phyloP scores from a whole-genome alignment of 495 filamentous ascomycete genomes.

The Neurospora sp. region DNA sequence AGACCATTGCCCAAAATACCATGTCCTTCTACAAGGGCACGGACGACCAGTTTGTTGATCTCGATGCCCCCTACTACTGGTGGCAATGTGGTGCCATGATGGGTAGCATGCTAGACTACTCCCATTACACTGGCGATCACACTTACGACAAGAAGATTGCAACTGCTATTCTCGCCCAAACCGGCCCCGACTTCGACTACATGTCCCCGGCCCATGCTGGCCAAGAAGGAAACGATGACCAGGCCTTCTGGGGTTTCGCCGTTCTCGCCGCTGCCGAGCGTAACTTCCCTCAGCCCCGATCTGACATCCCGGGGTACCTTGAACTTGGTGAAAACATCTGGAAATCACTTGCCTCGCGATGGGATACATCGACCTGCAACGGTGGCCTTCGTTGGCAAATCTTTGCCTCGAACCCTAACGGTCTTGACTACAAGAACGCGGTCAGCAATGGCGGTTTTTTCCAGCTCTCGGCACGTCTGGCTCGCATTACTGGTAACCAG shows the following conservation, averaged over 20 bases:
- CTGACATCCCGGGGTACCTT: conserved; percentile 49
- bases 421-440: conserved; percentile 62
- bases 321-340: conserved; percentile 41
- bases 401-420: conserved; percentile 60
- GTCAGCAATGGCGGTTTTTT: conserved; percentile 63
- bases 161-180: conserved; percentile 54
- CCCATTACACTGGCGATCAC: conserved; percentile 67
- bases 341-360: conserved; percentile 44
- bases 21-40: conserved; percentile 61
- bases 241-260: conserved; percentile 72
- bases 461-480: conserved; percentile 57
- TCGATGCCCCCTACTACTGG: conserved; percentile 70
- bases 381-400: conserved; percentile 84
- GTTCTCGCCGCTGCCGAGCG: conserved; percentile 66
- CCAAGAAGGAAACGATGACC: conserved; percentile 59
- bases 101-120: conserved; percentile 71
- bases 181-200: conserved; percentile 51
- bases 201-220: conserved; percentile 39
- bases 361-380: conserved; percentile 56
- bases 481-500: conserved; percentile 52
- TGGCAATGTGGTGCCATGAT: conserved; percentile 71
- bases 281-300: conserved; percentile 54
- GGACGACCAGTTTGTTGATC: conserved; percentile 47
- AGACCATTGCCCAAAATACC: conserved; percentile 39
- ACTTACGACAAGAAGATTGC: conserved; percentile 60